phyloP scores from a whole-genome alignment of 2,329 filamentous ascomycete genomes.

The Fusarium sp. region DNA sequence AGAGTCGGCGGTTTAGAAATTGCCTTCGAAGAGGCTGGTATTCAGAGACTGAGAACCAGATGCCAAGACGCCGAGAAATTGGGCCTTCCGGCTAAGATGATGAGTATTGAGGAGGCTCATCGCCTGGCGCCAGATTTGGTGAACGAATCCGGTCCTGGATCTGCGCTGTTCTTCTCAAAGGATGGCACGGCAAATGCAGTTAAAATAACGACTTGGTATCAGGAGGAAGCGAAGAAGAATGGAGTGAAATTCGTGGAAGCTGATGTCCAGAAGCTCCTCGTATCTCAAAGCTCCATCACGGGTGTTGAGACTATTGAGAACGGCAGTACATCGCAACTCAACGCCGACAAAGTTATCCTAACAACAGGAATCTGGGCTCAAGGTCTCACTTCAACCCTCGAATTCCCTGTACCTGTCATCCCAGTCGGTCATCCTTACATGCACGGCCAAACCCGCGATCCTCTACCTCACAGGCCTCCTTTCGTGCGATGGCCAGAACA shows the following conservation, averaged over 20 bases:
- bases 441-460: constrained; percentile 1
- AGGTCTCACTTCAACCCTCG: constrained; percentile 20
- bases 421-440: constrained; percentile 42
- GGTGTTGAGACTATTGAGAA: constrained; percentile 14
- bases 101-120: constrained; percentile 26
- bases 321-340: neutral
- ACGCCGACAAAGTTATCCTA: constrained; percentile 36
- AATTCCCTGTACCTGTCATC: constrained; percentile 36
- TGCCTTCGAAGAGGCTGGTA: constrained; percentile 21
- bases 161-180: constrained; percentile 24
- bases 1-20: constrained; percentile 37
- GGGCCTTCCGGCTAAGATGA: constrained; percentile 17
- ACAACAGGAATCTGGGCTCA: constrained; percentile 43
- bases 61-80: constrained; percentile 4
- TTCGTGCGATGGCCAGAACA: constrained; percentile 42
- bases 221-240: constrained; percentile 13
- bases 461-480: neutral
- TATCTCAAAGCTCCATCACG: neutral
- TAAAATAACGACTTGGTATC: constrained; percentile 32
- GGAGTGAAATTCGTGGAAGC: constrained; percentile 22
- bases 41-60: constrained; percentile 17
- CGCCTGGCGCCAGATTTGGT: constrained; percentile 34
- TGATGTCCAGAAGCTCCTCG: constrained; percentile 20
- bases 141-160: constrained; percentile 3
- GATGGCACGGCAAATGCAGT: constrained; percentile 40